These are phyloP conservation scores for Silene coronaria DNA, from an alignment of 179 eudicot genomes.

Conservation along the genomic window DNA sequence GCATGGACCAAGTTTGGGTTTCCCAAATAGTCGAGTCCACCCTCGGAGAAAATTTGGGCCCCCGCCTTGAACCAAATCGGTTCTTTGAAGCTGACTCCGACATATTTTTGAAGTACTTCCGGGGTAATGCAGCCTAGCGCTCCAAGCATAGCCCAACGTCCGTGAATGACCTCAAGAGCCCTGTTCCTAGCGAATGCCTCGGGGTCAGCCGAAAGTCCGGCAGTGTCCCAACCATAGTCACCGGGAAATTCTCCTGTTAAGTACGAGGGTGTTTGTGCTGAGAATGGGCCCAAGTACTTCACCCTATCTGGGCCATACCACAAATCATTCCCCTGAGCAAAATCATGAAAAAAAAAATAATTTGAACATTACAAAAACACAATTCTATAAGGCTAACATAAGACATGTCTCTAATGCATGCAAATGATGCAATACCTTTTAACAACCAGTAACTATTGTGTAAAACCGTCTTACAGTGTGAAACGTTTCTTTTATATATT, in stretches of 20 bases:
- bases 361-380: no score
- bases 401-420: no score
- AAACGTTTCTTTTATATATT: no score
- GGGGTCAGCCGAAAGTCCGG: conserved; percentile 87
- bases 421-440: no score
- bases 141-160: conserved; percentile 95
- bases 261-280: conserved; percentile 87
- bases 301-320: conserved; percentile 92
- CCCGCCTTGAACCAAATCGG: conserved; percentile 96
- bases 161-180: conserved; percentile 96
- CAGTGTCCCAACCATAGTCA: conserved; percentile 94
- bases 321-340: conserved; percentile 44
- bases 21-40: conserved; percentile 83
- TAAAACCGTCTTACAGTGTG: no score
- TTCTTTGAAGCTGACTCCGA: conserved; percentile 68
- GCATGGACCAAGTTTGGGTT: conserved; percentile 86
- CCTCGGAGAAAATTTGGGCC: conserved; percentile 70
- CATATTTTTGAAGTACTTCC: conserved; percentile 76
- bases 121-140: conserved; percentile 91
- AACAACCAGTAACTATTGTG: no score
- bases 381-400: no score
- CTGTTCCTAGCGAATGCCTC: conserved; percentile 82
- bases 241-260: conserved; percentile 81
- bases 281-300: conserved; percentile 76
- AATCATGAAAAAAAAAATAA: background rate